phyloP scores from a whole-genome alignment of 2,329 filamentous ascomycete species.

The Alternaria triticina region DNA sequence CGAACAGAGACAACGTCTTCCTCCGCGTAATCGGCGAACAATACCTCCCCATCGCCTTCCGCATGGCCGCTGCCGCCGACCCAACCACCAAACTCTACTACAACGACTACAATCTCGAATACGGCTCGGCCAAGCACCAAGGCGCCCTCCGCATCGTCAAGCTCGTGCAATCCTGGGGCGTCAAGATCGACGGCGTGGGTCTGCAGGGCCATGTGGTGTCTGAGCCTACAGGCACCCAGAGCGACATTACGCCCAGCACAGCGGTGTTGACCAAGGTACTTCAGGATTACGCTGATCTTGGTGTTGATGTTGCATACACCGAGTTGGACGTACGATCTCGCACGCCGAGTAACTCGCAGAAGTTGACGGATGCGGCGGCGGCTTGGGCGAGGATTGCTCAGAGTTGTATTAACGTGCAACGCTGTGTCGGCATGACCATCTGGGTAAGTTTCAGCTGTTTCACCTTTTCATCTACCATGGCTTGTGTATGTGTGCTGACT shows the following conservation, averaged over 20 bases:
- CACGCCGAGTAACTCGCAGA: slow-evolving; percentile 53
- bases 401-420: slow-evolving; percentile 41
- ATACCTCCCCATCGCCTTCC: slow-evolving; percentile 65
- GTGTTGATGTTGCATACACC: slow-evolving; percentile 66
- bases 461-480: background rate
- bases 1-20: slow-evolving; percentile 61
- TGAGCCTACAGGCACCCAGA: slow-evolving; percentile 58
- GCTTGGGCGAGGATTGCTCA: slow-evolving; percentile 53
- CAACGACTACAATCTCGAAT: slow-evolving; percentile 70
- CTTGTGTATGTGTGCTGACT: background rate
- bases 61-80: slow-evolving; percentile 62
- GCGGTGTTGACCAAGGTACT: slow-evolving; percentile 56
- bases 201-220: slow-evolving; percentile 63
- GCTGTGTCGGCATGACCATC: slow-evolving; percentile 47
- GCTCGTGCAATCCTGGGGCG: slow-evolving; percentile 47
- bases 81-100: slow-evolving; percentile 65
- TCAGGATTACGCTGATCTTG: slow-evolving; percentile 58
- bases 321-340: slow-evolving; percentile 64
- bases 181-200: slow-evolving; percentile 66
- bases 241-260: slow-evolving; percentile 51
- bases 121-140: slow-evolving; percentile 52
- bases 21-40: slow-evolving; percentile 62
- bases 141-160: slow-evolving; percentile 45
- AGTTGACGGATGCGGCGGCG: slow-evolving; percentile 49
- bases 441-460: slow-evolving; percentile 51